phyloP scores from a whole-genome alignment of 2,329 filamentous ascomycete genomes.

The Nothomitra cinnamomea region DNA sequence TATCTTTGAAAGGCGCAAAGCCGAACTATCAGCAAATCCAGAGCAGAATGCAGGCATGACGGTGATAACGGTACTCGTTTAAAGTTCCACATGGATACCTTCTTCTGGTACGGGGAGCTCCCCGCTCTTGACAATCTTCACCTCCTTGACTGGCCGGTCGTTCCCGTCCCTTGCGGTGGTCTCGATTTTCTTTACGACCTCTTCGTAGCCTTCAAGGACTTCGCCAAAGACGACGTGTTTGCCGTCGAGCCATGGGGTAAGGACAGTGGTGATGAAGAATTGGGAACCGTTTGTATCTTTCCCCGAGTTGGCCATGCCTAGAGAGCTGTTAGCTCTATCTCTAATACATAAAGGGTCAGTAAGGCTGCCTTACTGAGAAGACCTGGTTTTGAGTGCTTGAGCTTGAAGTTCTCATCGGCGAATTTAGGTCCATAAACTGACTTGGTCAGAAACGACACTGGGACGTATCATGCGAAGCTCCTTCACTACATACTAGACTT shows the following conservation, averaged over 20 bases:
- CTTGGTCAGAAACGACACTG: constrained; percentile 9
- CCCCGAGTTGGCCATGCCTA: constrained; percentile 70
- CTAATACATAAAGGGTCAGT: background rate
- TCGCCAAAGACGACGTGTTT: constrained; percentile 79
- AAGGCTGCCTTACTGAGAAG: constrained; percentile 39
- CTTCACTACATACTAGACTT: constrained; percentile 56
- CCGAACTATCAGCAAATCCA: constrained; percentile 22
- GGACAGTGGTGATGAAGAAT: constrained; percentile 78
- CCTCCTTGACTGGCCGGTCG: constrained; percentile 49
- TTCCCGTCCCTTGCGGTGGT: constrained; percentile 44
- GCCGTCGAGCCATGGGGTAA: constrained; percentile 71
- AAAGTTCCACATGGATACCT: constrained; percentile 89
- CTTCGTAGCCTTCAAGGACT: constrained; percentile 68
- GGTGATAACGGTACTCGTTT: constrained; percentile 27
- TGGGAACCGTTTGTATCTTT: constrained; percentile 77
- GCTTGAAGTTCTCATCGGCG: constrained; percentile 85
- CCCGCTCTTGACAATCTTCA: constrained; percentile 72
- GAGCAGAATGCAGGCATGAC: constrained; percentile 10
- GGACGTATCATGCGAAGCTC: background rate
- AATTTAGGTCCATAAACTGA: constrained; percentile 69
- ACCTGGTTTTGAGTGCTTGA: constrained; percentile 76
- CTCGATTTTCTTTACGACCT: constrained; percentile 60
- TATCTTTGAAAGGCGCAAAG: constrained; percentile 21
- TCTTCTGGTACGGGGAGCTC: constrained; percentile 69
- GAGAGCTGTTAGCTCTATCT: background rate